Evolutionary conservation across 179 eudicot species (phyloP).

Genomic region (Actinidia arguta): DNA sequence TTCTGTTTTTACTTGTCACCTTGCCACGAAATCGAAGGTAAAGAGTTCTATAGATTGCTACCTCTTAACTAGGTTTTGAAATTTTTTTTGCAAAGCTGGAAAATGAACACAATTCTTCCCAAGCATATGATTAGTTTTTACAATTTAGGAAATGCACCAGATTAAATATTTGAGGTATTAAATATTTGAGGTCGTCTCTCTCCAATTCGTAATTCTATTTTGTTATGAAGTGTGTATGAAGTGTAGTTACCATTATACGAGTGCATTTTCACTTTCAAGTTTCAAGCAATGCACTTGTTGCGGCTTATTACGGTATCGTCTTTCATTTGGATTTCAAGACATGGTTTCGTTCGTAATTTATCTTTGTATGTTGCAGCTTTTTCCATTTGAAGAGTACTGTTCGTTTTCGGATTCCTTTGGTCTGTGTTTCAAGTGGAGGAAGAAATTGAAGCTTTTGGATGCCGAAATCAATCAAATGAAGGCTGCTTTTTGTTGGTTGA

Average conservation of each 20-base stretch:
- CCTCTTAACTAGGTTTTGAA: neutral
- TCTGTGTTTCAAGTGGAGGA: neutral
- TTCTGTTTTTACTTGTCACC: too few relatives aligned
- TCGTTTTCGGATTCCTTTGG: too few relatives aligned
- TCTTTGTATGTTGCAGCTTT: neutral
- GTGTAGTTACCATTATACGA: neutral
- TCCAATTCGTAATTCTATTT: too few relatives aligned
- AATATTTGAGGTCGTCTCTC: too few relatives aligned
- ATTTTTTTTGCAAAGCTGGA: neutral
- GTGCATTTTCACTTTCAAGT: neutral
- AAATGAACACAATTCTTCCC: neutral
- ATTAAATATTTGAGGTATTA: too few relatives aligned
- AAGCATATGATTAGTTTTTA: too few relatives aligned
- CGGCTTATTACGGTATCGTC: neutral
- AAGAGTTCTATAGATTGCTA: too few relatives aligned
- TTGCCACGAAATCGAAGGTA: too few relatives aligned
- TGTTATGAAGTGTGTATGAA: neutral
- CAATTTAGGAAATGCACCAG: neutral
- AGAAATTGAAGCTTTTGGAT: neutral
- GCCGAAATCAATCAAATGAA: too few relatives aligned
- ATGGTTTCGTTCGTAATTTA: neutral
- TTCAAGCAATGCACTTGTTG: neutral
- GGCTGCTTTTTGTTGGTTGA: too few relatives aligned
- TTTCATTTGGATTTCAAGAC: neutral
- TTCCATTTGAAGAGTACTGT: neutral